Evolutionary conservation across 805 yeast species (phyloP).

Genomic region (Saccharomycopsis amapae): DNA sequence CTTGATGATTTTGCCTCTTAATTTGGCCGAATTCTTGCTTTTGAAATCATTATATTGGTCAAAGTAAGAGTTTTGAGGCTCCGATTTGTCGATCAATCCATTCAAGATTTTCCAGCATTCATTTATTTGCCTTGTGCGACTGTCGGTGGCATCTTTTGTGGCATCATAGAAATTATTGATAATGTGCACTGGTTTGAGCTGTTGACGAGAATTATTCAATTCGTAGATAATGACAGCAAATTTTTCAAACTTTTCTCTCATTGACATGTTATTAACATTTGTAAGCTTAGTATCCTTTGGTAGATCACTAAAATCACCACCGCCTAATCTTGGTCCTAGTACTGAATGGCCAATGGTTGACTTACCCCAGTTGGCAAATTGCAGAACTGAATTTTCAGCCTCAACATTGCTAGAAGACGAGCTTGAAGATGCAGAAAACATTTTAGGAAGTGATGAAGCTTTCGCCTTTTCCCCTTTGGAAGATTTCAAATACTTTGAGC

Average conservation of each 20-base stretch:
- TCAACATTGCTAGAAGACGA: not conserved
- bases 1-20: slow-evolving; percentile 41
- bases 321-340: slow-evolving; percentile 28
- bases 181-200: slow-evolving; percentile 44
- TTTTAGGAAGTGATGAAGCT: not conserved
- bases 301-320: slow-evolving; percentile 27
- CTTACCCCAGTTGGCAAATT: slow-evolving; percentile 27
- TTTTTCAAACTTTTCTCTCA: slow-evolving; percentile 56
- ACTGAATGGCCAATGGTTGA: slow-evolving; percentile 29
- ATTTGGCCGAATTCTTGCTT: slow-evolving; percentile 29
- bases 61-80: slow-evolving; percentile 23
- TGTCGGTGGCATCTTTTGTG: slow-evolving; percentile 50
- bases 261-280: slow-evolving; percentile 37
- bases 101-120: slow-evolving; percentile 69
- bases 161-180: slow-evolving; percentile 54
- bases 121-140: slow-evolving; percentile 60
- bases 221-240: slow-evolving; percentile 66
- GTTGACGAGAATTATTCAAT: slow-evolving; percentile 63
- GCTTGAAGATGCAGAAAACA: not conserved
- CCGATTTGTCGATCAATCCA: slow-evolving; percentile 34
- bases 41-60: slow-evolving; percentile 23
- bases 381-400: not conserved
- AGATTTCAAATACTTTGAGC: slow-evolving; percentile 4
- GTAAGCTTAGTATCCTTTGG: slow-evolving; percentile 18
- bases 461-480: slow-evolving; percentile 5